Percentiles rank a stretch among this genome's conserved stretches.
Evolutionary conservation across 805 yeast species (phyloP).

Genomic region (Yamadazyma endophytica): DNA sequence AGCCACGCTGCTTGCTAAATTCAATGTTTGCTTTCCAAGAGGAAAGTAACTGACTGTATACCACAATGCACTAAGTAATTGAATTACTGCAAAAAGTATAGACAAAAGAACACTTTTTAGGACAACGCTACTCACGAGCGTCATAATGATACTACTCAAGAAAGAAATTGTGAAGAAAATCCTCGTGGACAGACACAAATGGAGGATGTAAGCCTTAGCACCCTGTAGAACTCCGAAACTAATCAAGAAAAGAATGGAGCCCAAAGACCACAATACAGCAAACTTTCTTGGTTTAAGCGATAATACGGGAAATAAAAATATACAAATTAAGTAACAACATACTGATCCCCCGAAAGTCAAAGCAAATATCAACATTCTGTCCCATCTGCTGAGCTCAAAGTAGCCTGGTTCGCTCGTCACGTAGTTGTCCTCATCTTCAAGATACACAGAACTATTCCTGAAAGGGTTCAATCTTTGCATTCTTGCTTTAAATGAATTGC

Average conservation of each 20-base stretch:
- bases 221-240: constrained; percentile 46
- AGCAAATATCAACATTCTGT: constrained; percentile 42
- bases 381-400: constrained; percentile 43
- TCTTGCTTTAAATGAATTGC: constrained; percentile 20
- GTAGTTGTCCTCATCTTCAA: constrained; percentile 39
- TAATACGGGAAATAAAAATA: constrained; percentile 40
- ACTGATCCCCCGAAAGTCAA: constrained; percentile 40
- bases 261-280: constrained; percentile 45
- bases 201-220: constrained; percentile 34
- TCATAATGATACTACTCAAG: constrained; percentile 35
- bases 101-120: constrained; percentile 36
- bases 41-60: constrained; percentile 46
- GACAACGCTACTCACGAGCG: constrained; percentile 32
- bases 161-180: constrained; percentile 36
- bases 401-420: constrained; percentile 43
- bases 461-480: constrained; percentile 39
- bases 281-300: constrained; percentile 41
- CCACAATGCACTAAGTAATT: constrained; percentile 39
- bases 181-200: constrained; percentile 39
- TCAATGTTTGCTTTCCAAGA: constrained; percentile 42
- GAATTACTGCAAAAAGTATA: constrained; percentile 37
- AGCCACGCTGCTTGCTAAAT: constrained; percentile 40
- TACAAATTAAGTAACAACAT: constrained; percentile 39
- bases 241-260: constrained; percentile 41
- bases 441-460: constrained; percentile 29